Percentiles rank a stretch among this genome's conserved stretches.
Conservation (phyloP, 768 basidiomycete species). For the Asterophora parasitica region DNA sequence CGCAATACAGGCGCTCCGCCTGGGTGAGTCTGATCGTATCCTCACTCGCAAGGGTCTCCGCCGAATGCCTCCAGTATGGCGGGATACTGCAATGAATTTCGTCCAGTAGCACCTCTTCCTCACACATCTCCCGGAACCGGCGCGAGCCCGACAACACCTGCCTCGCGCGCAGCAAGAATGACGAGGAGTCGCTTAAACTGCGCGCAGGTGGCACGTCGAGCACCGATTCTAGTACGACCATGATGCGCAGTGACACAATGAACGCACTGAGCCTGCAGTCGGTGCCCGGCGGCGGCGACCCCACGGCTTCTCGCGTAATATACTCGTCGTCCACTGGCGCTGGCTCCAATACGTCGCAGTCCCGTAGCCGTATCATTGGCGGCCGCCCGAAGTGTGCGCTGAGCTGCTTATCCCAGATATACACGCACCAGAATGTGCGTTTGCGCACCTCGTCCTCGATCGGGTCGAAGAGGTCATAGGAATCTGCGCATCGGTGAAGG, state of each 20-base stretch:
- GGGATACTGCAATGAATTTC: conserved; percentile 73
- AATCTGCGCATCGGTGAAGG: conserved; percentile 81
- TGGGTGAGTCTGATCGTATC: conserved; percentile 90
- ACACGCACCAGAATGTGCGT: conserved; percentile 95
- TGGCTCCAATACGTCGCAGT: conserved; percentile 91
- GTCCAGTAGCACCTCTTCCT: conserved; percentile 78
- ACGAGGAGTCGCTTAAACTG: conserved; percentile 54
- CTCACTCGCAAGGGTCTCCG: conserved; percentile 75
- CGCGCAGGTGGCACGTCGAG: conserved; percentile 76
- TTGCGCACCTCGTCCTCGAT: conserved; percentile 91
- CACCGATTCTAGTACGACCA: conserved; percentile 86
- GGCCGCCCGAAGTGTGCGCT: conserved; percentile 87
- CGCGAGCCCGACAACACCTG: conserved; percentile 59
- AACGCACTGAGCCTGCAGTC: conserved; percentile 82
- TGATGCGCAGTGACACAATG: conserved; percentile 67
- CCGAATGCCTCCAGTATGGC: conserved; percentile 72
- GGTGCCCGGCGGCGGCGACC: conserved; percentile 62
- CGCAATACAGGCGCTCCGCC: conserved; percentile 79
- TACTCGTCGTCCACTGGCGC: conserved; percentile 84
- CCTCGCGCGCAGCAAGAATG: conserved; percentile 75
- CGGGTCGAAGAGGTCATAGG: conserved; percentile 81
- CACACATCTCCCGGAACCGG: conserved; percentile 61
- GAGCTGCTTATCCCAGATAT: conserved; percentile 95
- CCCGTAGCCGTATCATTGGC: conserved; percentile 78
- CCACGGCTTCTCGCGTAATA: conserved; percentile 70